These are phyloP conservation scores for Salix udensis DNA, from an alignment of 345 rosid genomes.

Conservation along the genomic window DNA sequence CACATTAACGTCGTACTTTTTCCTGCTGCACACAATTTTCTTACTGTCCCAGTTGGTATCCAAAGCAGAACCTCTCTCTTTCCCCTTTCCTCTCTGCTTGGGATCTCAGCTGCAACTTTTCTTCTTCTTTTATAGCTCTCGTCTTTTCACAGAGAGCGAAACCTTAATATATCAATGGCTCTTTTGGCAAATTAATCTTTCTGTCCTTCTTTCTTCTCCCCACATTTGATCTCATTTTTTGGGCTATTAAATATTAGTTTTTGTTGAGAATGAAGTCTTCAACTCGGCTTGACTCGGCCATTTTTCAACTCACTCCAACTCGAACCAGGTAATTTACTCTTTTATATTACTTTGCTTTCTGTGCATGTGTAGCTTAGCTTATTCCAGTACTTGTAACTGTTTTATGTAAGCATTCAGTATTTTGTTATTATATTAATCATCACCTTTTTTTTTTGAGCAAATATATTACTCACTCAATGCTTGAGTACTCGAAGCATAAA, in stretches of 20 bases:
- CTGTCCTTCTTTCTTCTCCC: neutral
- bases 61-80: too few species aligned
- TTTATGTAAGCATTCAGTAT: neutral
- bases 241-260: neutral
- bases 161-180: too few species aligned
- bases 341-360: too few species aligned
- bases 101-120: too few species aligned
- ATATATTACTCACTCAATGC: neutral
- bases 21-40: too few species aligned
- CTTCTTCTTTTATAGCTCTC: too few species aligned
- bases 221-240: neutral
- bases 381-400: neutral
- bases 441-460: neutral
- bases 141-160: too few species aligned
- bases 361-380: neutral
- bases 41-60: too few species aligned
- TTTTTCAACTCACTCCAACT: conserved; percentile 97
- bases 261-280: neutral
- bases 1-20: too few species aligned
- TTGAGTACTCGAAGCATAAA: neutral
- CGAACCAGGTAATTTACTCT: conserved; percentile 62
- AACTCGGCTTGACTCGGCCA: conserved; percentile 63
- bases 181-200: too few species aligned
- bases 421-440: neutral
- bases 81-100: too few species aligned